Base-by-base conservation (phyloP, 139 green algal species). In the Mesotaenium endlicherianum region DNA sequence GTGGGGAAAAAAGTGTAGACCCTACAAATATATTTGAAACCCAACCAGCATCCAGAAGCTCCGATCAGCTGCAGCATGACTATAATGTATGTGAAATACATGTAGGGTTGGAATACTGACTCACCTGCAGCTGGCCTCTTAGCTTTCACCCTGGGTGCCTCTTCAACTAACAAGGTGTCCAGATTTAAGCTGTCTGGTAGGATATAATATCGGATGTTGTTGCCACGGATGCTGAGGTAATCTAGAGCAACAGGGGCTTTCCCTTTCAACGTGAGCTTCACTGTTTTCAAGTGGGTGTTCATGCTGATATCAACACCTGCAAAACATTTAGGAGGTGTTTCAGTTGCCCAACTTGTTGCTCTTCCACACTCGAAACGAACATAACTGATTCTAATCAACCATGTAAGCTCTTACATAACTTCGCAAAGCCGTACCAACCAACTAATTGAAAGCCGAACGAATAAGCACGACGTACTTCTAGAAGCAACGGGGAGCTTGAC, bases 221-320 rank as follows among this genome's bases (percentile, higher is more conserved):
- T 94, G n/a, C 93, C 93, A 11, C 94, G 90, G 2, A 98, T 89
- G 86, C 93, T 96, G 82, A 99, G 90, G 26, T 97, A 90, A 64
- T 98, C 94, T 39, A 99, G 78, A 16, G 68, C 92, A 17, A 97
- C 76, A 0, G 97, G 92, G 85, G 94, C 95, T 81, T 95, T 94
- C 4, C 96, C 96, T 50, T 95, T 95, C 0, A 93, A 86, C n/a
- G 96, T 95, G 41, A 99, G 85, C 90, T 98, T 99, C 0, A 99
- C 95, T 1, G 88, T 90, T 76, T 97, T 98, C 16, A 99, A 74
- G 86, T 99, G 97, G 5, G 95, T 99, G 91, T 99, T 99, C 97
- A 99, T 99, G 8, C 95, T 95, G 43, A 98, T 93, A 81, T 99
- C 97, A 14, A 99, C 97, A 40, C 96, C 96, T 88, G 83, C 34